Evolutionary conservation across 495 filamentous ascomycete genomes (phyloP), one percentile per base, ranked within the genome.

Genomic region (Penicillium argentinense): DNA sequence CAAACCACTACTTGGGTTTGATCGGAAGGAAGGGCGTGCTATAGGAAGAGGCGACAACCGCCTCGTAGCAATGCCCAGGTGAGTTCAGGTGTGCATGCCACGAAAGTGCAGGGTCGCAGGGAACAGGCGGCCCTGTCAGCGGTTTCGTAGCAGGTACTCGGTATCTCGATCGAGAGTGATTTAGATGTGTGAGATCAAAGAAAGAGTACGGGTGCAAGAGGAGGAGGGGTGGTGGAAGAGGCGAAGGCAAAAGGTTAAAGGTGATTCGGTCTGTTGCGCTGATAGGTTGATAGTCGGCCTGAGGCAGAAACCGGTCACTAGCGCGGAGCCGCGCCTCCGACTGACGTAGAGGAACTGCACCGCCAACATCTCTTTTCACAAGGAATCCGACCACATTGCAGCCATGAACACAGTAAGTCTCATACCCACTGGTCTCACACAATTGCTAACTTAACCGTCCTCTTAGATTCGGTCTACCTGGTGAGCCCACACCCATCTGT

Each of bases 391-490:
- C 49, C 25, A 50, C 19, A 32, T 41, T 18, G 51, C 46, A 42
- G 56, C 14, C 43, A 76, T 78, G 75, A 79, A 77, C 52, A 76
- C 74, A 37, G 75, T 76, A 63, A 45, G 62, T 39, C 3, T 23
- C 13, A 4, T 12, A 29, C 0, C 24, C 5, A 11, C 16, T 1
- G 18, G 9, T n/a, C 24, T 28, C 5, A 28, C n/a, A 36, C 1
- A 24, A 12, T 32, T 36, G 18, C 42, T 57, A 44, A 49, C 28
- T 26, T 2, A 30, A 25, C 28, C 25, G 1, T 29, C 2, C 32
- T 4, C n/a, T 16, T 60, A 79, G 76, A 76, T 79, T 39, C 58
- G 66, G 64, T 79, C 76, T 40, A 79, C 75, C 47, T 79, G 75
- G 76, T 79, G 56, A 67, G 71, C 3, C 42, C 33, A 11, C 29